Evolutionary conservation across 2,329 filamentous ascomycete species (phyloP).

Genomic region (Diaporthe sp.): DNA sequence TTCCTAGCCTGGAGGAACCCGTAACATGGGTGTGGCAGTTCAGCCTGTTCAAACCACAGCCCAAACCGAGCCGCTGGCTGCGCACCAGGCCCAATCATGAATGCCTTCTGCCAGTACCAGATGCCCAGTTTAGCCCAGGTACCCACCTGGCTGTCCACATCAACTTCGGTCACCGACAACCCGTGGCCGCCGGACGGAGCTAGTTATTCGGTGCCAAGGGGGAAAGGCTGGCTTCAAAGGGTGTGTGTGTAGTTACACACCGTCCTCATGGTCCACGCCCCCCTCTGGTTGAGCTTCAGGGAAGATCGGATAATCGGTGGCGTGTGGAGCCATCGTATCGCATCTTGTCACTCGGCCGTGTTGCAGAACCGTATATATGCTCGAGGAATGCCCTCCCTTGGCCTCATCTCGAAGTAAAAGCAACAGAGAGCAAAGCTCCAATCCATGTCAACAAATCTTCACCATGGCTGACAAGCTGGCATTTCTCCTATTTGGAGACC

Average conservation of each 20-base stretch:
- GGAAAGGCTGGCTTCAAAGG: constrained; percentile 46
- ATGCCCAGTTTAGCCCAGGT: constrained; percentile 51
- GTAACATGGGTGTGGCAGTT: constrained; percentile 36
- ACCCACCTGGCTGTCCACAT: constrained; percentile 54
- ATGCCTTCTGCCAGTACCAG: constrained; percentile 20
- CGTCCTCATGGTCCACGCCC: constrained; percentile 34
- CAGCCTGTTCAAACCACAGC: constrained; percentile 17
- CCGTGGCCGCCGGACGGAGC: constrained; percentile 54
- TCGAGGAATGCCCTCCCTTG: constrained; percentile 19
- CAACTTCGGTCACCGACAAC: constrained; percentile 61
- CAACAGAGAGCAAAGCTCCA: constrained; percentile 32
- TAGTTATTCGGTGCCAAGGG: constrained; percentile 47
- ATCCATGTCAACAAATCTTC: constrained; percentile 48
- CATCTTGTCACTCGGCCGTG: constrained; percentile 14
- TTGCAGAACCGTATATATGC: constrained; percentile 39
- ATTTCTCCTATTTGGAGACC: constrained; percentile 78
- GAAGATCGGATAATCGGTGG: constrained; percentile 33
- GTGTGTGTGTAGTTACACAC: constrained; percentile 45
- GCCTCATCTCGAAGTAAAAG: constrained; percentile 10
- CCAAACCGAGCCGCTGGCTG: constrained; percentile 17
- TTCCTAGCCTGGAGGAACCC: constrained; percentile 35
- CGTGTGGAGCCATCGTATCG: constrained; percentile 30
- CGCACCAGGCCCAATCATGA: constrained; percentile 29
- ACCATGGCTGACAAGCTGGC: constrained; percentile 63
- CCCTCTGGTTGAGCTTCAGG: constrained; percentile 28